Conservation (phyloP, 257 asterid species). For the Cordia subcordata region DNA sequence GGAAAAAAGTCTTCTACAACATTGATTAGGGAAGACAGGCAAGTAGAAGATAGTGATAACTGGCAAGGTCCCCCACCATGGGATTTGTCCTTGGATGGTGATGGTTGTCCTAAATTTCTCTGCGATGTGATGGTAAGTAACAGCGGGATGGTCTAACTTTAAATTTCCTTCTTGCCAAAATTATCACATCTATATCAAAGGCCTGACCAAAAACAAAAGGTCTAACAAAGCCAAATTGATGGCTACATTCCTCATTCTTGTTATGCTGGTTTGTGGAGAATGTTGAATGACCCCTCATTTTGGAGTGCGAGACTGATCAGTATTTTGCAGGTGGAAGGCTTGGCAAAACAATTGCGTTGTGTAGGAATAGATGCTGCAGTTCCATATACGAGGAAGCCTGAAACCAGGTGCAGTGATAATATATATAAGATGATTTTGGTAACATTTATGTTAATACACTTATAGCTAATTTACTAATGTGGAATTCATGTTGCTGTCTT, state of each 20-base stretch:
- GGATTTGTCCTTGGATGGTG: constrained; percentile 76
- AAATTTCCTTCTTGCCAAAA: background rate
- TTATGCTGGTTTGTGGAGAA: background rate
- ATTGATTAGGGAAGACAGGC: constrained; percentile 31
- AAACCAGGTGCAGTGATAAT: constrained; percentile 49
- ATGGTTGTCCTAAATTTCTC: constrained; percentile 82
- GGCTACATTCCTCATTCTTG: background rate
- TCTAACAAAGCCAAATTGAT: background rate
- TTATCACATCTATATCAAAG: background rate
- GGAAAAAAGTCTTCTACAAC: constrained; percentile 44
- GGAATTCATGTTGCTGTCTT: constrained; percentile 4
- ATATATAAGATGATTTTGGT: constrained; percentile 2
- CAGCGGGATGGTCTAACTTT: background rate
- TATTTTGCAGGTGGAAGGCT: constrained; percentile 71
- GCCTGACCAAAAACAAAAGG: too few species aligned
- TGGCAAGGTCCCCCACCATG: constrained; percentile 89
- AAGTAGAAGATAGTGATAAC: constrained; percentile 36
- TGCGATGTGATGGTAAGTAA: constrained; percentile 85
- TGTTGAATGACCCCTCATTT: background rate
- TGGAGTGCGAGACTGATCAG: constrained; percentile 1
- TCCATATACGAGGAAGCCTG: constrained; percentile 76
- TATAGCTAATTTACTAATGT: background rate
- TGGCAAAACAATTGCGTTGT: constrained; percentile 92
- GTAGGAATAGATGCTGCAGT: constrained; percentile 95
- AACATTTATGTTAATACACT: background rate